These are phyloP conservation scores for Kurtzmaniella quercitrusa DNA, from an alignment of 1,139 yeast species.

Conservation along the genomic window DNA sequence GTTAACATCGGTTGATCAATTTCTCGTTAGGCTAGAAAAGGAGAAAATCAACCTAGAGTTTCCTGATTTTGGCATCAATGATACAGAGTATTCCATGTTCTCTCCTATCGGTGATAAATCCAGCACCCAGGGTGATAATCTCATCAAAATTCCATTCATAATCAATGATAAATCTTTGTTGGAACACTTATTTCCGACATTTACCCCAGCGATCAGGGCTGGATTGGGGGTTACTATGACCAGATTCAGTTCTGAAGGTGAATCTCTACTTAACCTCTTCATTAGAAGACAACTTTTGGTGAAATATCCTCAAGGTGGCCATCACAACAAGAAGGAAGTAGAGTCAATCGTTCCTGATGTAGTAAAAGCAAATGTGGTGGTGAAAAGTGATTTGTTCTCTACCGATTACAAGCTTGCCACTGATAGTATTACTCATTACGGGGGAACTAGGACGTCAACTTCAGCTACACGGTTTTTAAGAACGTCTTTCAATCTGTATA, in stretches of 20 bases:
- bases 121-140: background rate
- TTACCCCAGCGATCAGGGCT: background rate
- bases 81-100: background rate
- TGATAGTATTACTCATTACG: background rate
- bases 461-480: slow-evolving; percentile 1
- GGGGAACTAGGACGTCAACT: background rate
- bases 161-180: slow-evolving; percentile 9
- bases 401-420: slow-evolving; percentile 1
- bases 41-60: background rate
- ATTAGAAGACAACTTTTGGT: slow-evolving; percentile 5
- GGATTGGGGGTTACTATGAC: slow-evolving; percentile 9
- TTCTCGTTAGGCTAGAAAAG: background rate
- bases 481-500: slow-evolving; percentile 5
- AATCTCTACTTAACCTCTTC: slow-evolving; percentile 12
- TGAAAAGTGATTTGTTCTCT: slow-evolving; percentile 3
- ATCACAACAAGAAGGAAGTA: background rate
- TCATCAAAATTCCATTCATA: slow-evolving; percentile 12
- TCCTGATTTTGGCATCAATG: background rate
- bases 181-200: background rate
- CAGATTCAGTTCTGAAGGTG: slow-evolving; percentile 14
- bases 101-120: background rate
- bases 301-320: background rate
- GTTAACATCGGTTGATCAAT: background rate
- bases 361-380: slow-evolving; percentile 4
- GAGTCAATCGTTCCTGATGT: background rate